phyloP scores from a whole-genome alignment of 441 rosid species.

The Mallotus japonicus region DNA sequence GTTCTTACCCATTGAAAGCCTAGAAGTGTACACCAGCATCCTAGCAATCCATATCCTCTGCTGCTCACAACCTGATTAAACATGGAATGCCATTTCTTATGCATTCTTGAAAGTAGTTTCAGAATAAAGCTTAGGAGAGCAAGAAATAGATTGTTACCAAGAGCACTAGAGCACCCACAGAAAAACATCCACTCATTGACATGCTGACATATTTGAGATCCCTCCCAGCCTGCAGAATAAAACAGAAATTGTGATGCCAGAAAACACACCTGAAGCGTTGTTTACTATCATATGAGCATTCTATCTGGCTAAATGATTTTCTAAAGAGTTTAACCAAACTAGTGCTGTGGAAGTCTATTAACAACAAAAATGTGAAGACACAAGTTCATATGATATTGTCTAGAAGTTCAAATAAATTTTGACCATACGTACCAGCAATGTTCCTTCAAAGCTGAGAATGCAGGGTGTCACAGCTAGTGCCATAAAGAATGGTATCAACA shows the following conservation, averaged over 20 bases:
- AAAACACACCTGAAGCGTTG: not conserved
- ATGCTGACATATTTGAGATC: constrained; percentile 76
- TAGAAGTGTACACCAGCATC: constrained; percentile 65
- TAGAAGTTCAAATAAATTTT: too few relatives aligned
- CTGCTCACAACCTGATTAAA: constrained; percentile 37
- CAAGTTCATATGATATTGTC: too few relatives aligned
- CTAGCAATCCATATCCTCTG: constrained; percentile 48
- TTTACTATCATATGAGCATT: not conserved
- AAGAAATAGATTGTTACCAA: constrained; percentile 38
- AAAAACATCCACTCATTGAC: constrained; percentile 76
- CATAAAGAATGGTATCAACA: constrained; percentile 67
- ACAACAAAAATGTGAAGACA: not conserved
- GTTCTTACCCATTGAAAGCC: constrained; percentile 82
- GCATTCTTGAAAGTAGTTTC: not conserved
- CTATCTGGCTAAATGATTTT: not conserved
- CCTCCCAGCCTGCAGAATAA: constrained; percentile 69
- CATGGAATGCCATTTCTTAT: not conserved
- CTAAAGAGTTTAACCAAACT: not conserved
- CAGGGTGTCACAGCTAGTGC: constrained; percentile 67
- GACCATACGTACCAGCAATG: constrained; percentile 65
- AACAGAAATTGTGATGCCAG: not conserved
- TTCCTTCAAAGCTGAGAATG: constrained; percentile 84
- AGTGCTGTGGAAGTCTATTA: not conserved
- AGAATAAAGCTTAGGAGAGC: not conserved
- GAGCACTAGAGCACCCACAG: constrained; percentile 54